Percentiles rank a stretch among this genome's conserved stretches.
phyloP scores from a whole-genome alignment of 441 rosid species.

The Populus hybrid region DNA sequence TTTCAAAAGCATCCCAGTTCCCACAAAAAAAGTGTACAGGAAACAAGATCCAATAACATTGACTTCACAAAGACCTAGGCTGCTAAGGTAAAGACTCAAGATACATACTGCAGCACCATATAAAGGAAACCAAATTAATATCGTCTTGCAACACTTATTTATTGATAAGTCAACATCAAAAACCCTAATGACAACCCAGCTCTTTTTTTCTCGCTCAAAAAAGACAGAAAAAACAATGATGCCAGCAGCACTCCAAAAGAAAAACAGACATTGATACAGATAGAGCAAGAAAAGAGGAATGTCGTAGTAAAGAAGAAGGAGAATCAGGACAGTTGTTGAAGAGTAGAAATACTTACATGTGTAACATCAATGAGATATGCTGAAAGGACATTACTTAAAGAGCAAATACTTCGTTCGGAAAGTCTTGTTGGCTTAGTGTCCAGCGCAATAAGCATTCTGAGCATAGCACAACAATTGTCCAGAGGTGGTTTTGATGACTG shows the following conservation, averaged over 20 bases:
- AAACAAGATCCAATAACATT: neutral
- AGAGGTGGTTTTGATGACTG: conserved; percentile 51
- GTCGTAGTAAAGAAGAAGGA: neutral
- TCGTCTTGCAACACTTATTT: neutral
- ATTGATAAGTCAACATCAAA: neutral
- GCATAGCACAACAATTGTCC: conserved; percentile 73
- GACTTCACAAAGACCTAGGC: neutral
- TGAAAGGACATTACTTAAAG: conserved; percentile 51
- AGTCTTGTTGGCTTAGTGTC: conserved; percentile 75
- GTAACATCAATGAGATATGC: conserved; percentile 57
- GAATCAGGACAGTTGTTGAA: neutral
- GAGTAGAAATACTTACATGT: conserved; percentile 41
- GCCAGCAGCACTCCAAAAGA: neutral
- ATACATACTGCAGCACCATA: neutral
- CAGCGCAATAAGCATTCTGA: conserved; percentile 54
- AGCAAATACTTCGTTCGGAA: conserved; percentile 49
- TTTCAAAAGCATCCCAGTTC: neutral
- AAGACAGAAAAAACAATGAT: neutral
- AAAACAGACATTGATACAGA: neutral
- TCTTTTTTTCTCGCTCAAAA: neutral
- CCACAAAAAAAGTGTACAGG: neutral
- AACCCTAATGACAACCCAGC: neutral
- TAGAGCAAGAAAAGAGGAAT: neutral
- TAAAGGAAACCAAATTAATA: neutral
- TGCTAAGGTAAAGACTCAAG: neutral